Evolutionary conservation across 495 filamentous ascomycete species (phyloP), one percentile per base, ranked within the genome.

Genomic region (Aspergillus saccharolyticus): DNA sequence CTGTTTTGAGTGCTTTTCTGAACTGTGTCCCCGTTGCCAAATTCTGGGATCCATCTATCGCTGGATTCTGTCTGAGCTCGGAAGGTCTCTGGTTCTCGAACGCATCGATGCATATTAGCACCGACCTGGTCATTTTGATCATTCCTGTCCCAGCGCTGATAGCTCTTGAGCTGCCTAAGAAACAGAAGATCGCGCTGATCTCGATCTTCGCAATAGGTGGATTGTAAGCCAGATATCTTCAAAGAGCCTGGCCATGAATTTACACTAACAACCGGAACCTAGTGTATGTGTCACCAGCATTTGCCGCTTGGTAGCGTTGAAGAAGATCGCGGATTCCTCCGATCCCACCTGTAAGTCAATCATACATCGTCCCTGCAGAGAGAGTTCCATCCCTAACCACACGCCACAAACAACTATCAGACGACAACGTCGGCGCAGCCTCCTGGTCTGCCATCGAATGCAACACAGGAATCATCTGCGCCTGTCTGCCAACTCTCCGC

Each of bases 361-460:
- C 33, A 5, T 28, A 9, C 25, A 28, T 9, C 4, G 33, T 39
- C 21, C 46, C 43, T 39, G 20, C 22, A 9, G 8, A n/a, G 20
- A 28, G 22, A n/a, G n/a, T n/a, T 17, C 0, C 0, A 50, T 50
- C 22, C 12, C 15, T 9, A 17, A 28, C 22, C 14, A 22, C n/a
- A 30, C 61, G 64, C 54, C 17, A 45, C 16, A 10, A 52, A 16
- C 24, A 46, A 44, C n/a, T n/a, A n/a, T n/a, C 45, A 78, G 75
- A 74, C 65, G 78, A 85, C 58, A 84, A 82, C 63, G 77, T 84
- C 44, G 75, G 77, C 47, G 76, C 79, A 1, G 83, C 82, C 0
- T 79, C 77, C 55, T 97, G 91, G 91, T 91, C 88, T 28, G 87
- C 88, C n/a, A 80, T 97, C 54, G 92, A 96, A 74, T 90, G 94